phyloP scores from a whole-genome alignment of 495 filamentous ascomycete species.

The Penicillium bialowiezense region DNA sequence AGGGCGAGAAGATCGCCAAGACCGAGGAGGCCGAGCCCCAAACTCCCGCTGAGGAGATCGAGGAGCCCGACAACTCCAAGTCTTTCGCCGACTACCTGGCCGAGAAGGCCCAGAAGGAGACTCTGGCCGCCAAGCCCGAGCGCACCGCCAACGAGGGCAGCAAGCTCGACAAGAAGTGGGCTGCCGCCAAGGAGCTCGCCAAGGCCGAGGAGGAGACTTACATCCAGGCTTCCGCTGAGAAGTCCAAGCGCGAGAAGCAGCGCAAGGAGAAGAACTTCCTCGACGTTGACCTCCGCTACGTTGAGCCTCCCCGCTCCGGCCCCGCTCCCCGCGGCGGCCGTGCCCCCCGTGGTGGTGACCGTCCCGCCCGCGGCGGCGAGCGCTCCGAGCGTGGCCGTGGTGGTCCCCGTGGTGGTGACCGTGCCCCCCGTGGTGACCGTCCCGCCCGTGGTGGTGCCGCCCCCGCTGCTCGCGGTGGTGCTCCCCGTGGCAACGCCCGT shows the following conservation, averaged over 20 bases:
- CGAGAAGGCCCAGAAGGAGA: slow-evolving; percentile 76
- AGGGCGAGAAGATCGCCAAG: slow-evolving; percentile 81
- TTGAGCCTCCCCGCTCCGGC: slow-evolving; percentile 55
- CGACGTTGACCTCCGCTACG: slow-evolving; percentile 79
- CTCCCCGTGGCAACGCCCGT: slow-evolving; percentile 34
- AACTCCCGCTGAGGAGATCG: slow-evolving; percentile 46
- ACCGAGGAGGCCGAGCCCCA: slow-evolving; percentile 66
- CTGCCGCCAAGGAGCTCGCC: slow-evolving; percentile 71
- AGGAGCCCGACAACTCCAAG: slow-evolving; percentile 84
- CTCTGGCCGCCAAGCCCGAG: slow-evolving; percentile 67
- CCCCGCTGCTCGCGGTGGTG: slow-evolving; percentile 24
- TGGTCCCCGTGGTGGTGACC: slow-evolving; percentile 19
- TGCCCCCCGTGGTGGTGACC: slow-evolving; percentile 50
- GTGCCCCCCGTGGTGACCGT: slow-evolving; percentile 41
- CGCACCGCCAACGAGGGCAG: slow-evolving; percentile 89
- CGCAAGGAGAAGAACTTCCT: slow-evolving; percentile 88
- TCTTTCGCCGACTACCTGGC: slow-evolving; percentile 85
- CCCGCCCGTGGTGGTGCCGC: slow-evolving; percentile 31
- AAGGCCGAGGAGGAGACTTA: slow-evolving; percentile 71
- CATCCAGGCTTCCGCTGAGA: slow-evolving; percentile 71
- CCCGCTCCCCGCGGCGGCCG: slow-evolving; percentile 48
- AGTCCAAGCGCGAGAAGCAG: slow-evolving; percentile 82
- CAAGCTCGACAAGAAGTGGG: slow-evolving; percentile 88
- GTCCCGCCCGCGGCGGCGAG: slow-evolving; percentile 38
- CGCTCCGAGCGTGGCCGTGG: slow-evolving; percentile 25